A percentile compares a stretch with the other conserved stretches of the same genome.
These are phyloP conservation scores for Verticillium tricorpus DNA, from an alignment of 2,329 filamentous ascomycete genomes.

Conservation along the genomic window DNA sequence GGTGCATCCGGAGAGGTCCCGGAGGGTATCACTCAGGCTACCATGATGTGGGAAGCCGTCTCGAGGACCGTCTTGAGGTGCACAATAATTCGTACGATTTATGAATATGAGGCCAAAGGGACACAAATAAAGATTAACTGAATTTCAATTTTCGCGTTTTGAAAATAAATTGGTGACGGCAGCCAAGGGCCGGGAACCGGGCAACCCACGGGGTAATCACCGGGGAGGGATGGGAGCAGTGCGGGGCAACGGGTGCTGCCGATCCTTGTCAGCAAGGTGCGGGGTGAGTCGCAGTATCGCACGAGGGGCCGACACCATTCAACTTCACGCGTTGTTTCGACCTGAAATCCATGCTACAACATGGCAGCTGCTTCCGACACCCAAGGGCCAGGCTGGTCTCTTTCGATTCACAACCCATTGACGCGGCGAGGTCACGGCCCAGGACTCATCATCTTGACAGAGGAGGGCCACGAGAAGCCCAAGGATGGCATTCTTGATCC, in stretches of 20 bases:
- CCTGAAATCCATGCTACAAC: neutral
- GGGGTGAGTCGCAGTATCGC: neutral
- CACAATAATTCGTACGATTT: too few relatives aligned
- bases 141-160: too few relatives aligned
- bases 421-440: constrained; percentile 26
- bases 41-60: too few relatives aligned
- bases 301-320: neutral
- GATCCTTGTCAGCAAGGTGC: neutral
- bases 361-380: neutral
- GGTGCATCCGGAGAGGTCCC: too few relatives aligned
- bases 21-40: too few relatives aligned
- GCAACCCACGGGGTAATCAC: neutral
- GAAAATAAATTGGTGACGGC: too few relatives aligned
- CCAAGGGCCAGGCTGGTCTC: neutral
- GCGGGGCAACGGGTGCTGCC: too few relatives aligned
- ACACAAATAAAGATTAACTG: too few relatives aligned
- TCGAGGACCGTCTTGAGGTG: too few relatives aligned
- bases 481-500: constrained; percentile 17
- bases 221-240: neutral
- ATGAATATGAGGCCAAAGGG: too few relatives aligned
- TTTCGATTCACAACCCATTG: constrained; percentile 19
- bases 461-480: neutral
- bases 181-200: neutral
- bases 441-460: constrained; percentile 23
- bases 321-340: neutral